phyloP scores from a whole-genome alignment of 1,284 basidiomycete genomes.

The Trametes pubescens region DNA sequence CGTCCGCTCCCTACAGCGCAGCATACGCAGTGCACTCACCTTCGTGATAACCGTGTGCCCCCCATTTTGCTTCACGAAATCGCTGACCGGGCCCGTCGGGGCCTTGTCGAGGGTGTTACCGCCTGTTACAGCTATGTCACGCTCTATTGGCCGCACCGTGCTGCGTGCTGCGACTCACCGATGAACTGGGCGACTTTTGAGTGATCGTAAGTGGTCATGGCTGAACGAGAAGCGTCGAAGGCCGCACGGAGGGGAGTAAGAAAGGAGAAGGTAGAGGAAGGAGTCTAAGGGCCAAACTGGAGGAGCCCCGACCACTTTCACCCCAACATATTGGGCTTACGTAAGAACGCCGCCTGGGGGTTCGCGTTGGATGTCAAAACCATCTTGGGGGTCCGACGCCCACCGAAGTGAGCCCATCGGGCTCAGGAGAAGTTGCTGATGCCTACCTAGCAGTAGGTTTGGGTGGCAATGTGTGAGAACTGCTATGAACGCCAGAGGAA shows the following conservation, averaged over 20 bases:
- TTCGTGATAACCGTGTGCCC: constrained; percentile 99
- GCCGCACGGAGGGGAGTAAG: constrained; percentile 12
- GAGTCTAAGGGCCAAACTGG: constrained; percentile 22
- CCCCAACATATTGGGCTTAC: constrained; percentile 36
- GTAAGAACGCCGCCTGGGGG: constrained; percentile 30
- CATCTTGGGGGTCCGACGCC: constrained; percentile 11
- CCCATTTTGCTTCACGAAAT: constrained; percentile 92
- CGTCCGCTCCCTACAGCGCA: background rate
- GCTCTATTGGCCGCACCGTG: constrained; percentile 6
- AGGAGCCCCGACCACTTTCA: constrained; percentile 26
- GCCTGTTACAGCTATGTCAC: constrained; percentile 59
- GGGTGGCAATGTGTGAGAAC: constrained; percentile 1
- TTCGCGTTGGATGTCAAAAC: constrained; percentile 22
- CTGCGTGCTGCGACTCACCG: constrained; percentile 54
- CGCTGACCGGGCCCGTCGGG: constrained; percentile 79
- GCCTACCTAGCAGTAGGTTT: background rate
- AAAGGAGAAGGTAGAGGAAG: constrained; percentile 24
- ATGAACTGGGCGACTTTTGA: constrained; percentile 88
- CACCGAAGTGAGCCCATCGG: constrained; percentile 16
- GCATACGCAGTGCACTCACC: constrained; percentile 52
- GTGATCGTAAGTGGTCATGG: constrained; percentile 78
- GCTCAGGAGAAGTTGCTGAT: background rate
- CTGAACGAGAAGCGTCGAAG: constrained; percentile 15
- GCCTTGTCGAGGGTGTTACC: constrained; percentile 92
- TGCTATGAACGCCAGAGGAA: constrained; percentile 8